Conservation (phyloP, 805 yeast genomes). For the Wickerhamomyces queroliae region DNA sequence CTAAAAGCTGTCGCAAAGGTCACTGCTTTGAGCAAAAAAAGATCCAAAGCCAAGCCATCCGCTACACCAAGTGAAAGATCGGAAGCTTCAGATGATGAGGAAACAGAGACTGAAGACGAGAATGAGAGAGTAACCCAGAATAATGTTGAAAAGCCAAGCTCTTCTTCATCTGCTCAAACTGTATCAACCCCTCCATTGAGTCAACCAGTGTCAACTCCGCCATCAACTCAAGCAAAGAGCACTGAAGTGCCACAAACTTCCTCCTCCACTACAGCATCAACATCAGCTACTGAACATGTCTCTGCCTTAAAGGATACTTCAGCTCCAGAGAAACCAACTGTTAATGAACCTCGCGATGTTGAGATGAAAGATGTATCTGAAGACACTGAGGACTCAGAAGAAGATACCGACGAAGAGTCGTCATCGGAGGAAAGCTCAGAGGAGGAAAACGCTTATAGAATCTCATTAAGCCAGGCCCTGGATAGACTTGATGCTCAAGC, state of each 20-base stretch:
- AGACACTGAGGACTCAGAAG: neutral
- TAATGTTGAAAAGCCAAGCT: no score
- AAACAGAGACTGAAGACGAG: neutral
- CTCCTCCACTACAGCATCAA: neutral
- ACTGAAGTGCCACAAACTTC: neutral
- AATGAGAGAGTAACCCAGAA: no score
- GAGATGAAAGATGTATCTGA: neutral
- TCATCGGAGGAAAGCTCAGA: no score
- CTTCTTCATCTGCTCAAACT: no score
- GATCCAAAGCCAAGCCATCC: neutral
- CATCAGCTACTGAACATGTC: neutral
- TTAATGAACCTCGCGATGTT: no score
- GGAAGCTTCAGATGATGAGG: neutral
- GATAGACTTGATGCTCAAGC: no score
- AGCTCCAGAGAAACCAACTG: no score
- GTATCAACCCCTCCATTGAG: no score
- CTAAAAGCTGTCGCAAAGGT: constrained; percentile 1
- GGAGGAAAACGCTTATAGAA: no score
- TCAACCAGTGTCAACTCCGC: no score
- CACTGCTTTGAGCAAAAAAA: neutral
- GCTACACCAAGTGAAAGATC: neutral
- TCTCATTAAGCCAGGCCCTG: no score
- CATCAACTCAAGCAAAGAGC: neutral
- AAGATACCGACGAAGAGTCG: neutral
- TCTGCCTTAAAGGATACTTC: no score